phyloP scores from a whole-genome alignment of 257 asterid genomes.

The Cruciata laevipes region DNA sequence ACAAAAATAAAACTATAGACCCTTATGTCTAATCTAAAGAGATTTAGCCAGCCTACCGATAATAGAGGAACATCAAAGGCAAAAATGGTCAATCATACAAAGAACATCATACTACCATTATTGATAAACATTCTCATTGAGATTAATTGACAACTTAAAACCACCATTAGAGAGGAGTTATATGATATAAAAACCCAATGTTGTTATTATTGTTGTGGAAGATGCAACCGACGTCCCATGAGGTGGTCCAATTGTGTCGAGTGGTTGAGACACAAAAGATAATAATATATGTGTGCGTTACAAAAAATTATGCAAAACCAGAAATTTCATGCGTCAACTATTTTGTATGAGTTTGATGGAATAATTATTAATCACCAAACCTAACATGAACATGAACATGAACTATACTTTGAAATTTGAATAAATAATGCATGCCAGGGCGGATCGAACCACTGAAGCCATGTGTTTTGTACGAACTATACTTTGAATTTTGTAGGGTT shows the following conservation, averaged over 20 bases:
- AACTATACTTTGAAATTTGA: not conserved
- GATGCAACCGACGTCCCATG: slow-evolving; percentile 15
- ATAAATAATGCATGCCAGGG: not conserved
- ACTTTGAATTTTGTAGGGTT: no score
- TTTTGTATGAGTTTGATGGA: not conserved
- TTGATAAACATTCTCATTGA: no score
- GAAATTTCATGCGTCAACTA: not conserved
- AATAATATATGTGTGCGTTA: slow-evolving; percentile 8
- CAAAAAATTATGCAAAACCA: slow-evolving; percentile 17
- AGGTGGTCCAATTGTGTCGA: slow-evolving; percentile 19
- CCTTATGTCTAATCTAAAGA: no score
- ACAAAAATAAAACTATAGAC: no score
- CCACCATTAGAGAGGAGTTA: no score
- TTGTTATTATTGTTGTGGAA: not conserved
- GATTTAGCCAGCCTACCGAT: no score
- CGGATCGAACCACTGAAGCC: slow-evolving; percentile 7
- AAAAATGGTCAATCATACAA: no score
- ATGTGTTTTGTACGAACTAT: not conserved
- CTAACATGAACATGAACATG: no score
- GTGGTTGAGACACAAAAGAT: slow-evolving; percentile 18
- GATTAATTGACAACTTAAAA: no score
- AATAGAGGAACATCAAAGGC: no score
- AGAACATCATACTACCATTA: no score
- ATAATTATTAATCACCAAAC: slow-evolving; percentile 1
- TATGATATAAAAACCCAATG: not conserved